A percentile compares a stretch with the other conserved stretches of the same genome.
These are phyloP conservation scores for Avena atlantica DNA, from an alignment of 176 grass and related monocot genomes.

Conservation along the genomic window DNA sequence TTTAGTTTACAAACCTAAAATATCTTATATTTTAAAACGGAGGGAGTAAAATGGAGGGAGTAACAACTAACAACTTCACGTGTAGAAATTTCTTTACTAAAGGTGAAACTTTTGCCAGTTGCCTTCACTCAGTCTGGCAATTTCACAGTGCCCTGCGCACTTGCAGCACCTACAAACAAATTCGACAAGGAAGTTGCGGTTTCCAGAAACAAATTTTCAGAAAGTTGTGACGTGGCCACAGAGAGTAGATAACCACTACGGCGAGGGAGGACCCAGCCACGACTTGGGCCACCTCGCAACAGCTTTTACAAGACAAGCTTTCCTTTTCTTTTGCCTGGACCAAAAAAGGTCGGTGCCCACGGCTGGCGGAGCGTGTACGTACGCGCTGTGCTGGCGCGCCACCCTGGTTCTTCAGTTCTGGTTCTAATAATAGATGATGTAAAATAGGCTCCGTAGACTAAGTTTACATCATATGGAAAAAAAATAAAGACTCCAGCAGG, in stretches of 20 bases:
- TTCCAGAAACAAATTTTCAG: background rate
- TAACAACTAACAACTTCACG: too few species aligned
- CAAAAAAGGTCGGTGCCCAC: background rate
- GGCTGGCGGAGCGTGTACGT: background rate
- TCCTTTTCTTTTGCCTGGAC: background rate
- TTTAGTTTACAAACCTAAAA: too few species aligned
- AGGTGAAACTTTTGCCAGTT: background rate
- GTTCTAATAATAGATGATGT: too few species aligned
- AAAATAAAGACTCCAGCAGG: too few species aligned
- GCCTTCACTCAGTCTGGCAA: background rate
- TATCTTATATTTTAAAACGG: too few species aligned
- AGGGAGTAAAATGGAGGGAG: too few species aligned
- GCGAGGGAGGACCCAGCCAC: too few species aligned
- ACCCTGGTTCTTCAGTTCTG: background rate
- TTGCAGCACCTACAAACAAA: background rate
- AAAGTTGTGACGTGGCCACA: conserved; percentile 40
- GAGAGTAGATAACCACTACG: conserved; percentile 35
- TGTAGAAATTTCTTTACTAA: background rate
- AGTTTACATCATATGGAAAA: too few species aligned
- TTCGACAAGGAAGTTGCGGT: too few species aligned
- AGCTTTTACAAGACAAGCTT: background rate
- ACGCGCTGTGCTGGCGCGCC: background rate
- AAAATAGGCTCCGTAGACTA: too few species aligned
- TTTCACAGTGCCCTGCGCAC: background rate
- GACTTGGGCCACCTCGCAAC: conserved; percentile 27